These are phyloP conservation scores for Aspergillus sp. DNA, from an alignment of 2,329 filamentous ascomycete genomes.

Conservation along the genomic window DNA sequence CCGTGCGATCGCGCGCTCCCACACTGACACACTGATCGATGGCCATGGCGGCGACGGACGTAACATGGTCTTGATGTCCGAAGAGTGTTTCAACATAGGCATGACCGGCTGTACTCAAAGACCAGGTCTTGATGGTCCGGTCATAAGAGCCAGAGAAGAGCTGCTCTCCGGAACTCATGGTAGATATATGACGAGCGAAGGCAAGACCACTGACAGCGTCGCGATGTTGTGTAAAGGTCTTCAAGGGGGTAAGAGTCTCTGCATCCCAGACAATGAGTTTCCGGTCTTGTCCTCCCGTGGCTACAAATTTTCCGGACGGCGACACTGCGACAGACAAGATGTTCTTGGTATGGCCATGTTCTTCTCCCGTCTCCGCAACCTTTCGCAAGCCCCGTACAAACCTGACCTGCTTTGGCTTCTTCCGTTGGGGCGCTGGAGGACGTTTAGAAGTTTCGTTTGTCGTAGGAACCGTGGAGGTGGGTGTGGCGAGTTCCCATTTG, in stretches of 20 bases:
- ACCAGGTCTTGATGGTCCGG: constrained; percentile 94
- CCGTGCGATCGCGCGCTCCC: constrained; percentile 86
- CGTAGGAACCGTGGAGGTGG: constrained; percentile 41
- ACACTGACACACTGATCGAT: constrained; percentile 90
- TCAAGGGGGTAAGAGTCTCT: constrained; percentile 72
- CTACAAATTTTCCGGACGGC: constrained; percentile 85
- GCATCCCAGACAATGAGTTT: constrained; percentile 88
- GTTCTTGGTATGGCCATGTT: constrained; percentile 73
- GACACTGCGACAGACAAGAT: constrained; percentile 87
- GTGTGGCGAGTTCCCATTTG: constrained; percentile 80
- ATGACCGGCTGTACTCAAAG: constrained; percentile 72
- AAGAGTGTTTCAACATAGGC: constrained; percentile 96
- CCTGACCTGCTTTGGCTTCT: constrained; percentile 49
- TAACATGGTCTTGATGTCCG: constrained; percentile 88
- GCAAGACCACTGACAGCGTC: constrained; percentile 82
- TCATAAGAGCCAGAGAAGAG: constrained; percentile 89
- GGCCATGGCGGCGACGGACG: constrained; percentile 78
- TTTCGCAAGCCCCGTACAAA: constrained; percentile 52
- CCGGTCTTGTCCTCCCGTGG: constrained; percentile 82
- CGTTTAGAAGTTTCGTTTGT: constrained; percentile 65
- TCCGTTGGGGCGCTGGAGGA: constrained; percentile 49
- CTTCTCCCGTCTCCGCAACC: constrained; percentile 41
- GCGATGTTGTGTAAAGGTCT: constrained; percentile 87
- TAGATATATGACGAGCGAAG: constrained; percentile 74
- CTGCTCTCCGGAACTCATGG: constrained; percentile 66